Evolutionary conservation across 768 basidiomycete genomes (phyloP), one percentile per base, ranked within the genome.

Genomic region (Sporobolomyces roseus): DNA sequence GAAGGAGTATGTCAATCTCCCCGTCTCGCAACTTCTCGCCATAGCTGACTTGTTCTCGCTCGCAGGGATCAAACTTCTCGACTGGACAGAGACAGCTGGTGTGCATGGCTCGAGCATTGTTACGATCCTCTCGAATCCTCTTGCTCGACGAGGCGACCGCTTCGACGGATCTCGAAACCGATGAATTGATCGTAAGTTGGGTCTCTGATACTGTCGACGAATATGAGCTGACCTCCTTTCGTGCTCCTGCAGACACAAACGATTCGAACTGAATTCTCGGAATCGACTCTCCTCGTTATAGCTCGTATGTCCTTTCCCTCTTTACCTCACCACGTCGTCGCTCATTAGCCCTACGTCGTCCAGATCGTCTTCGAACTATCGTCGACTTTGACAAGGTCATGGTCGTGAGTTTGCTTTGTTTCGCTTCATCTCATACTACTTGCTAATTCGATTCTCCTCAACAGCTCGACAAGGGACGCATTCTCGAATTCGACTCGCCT

Each of bases 51-150:
- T 29, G 46, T 29, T 19, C 50, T 23, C 16, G 9, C 10, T 41
- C 17, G 17, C 55, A 68, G 62, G 69, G 71, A 3, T 25, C 86
- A 35, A 94, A 96, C 80, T 93, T 96, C 78, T 93, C 90, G 2
- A 90, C 92, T 66, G 93, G 93, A 14, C 92, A 97, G 76, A 79
- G 91, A 14, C 93, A 97, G 59, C 75, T 82, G 3, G 69, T 82
- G 1, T 77, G 76, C 61, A 71, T 78, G 61, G 77, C 77, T 14
- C 60, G 76, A 4, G 77, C 76, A 3, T 67, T 78, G 5, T 25
- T 60, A 4, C 43, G 58, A 6, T 60, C 58, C 29, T 60, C 58
- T 32, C 63, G 68, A n/a, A 55, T 71, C 36, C 52, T 74, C 27
- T 46, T 72, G 2, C 60, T 70, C 48, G 68, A 72, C 52, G 69